phyloP scores from a whole-genome alignment of 768 basidiomycete species.

The Mycena sanguinolenta region DNA sequence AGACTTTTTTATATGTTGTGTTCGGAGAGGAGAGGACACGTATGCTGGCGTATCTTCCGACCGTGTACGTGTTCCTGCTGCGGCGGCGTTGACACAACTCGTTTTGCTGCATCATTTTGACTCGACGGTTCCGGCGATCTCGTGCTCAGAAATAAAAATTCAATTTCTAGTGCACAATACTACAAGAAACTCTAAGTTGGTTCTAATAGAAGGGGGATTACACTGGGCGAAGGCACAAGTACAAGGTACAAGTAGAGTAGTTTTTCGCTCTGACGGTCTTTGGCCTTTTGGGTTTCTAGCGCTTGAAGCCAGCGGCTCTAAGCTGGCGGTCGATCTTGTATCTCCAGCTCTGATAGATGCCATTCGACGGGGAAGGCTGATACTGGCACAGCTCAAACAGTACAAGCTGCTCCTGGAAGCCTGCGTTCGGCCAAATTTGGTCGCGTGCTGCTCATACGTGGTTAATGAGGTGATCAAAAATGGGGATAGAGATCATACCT shows the following conservation, averaged over 20 bases:
- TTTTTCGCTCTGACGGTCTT: no score
- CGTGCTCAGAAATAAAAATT: not conserved
- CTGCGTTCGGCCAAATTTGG: conserved; percentile 85
- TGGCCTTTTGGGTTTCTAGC: conserved; percentile 29
- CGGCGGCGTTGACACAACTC: conserved; percentile 8
- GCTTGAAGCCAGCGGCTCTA: conserved; percentile 54
- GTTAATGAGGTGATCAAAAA: conserved; percentile 17
- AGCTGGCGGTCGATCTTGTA: conserved; percentile 65
- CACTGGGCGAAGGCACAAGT: not conserved
- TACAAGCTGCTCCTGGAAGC: conserved; percentile 84
- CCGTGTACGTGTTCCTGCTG: conserved; percentile 13
- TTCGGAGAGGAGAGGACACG: conserved; percentile 11
- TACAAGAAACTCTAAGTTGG: not conserved
- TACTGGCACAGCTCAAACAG: conserved; percentile 83
- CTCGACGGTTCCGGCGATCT: conserved; percentile 18
- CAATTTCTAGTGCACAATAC: not conserved
- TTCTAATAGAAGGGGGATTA: not conserved
- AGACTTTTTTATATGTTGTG: conserved; percentile 3
- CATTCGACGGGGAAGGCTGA: conserved; percentile 67
- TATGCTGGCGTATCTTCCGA: conserved; percentile 6
- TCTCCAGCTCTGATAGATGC: conserved; percentile 79
- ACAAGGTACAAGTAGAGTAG: not conserved
- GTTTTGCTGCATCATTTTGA: conserved; percentile 6
- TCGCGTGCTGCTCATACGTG: conserved; percentile 65
- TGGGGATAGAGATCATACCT: conserved; percentile 54